A percentile compares a stretch with the other conserved stretches of the same genome.
These are phyloP conservation scores for Claviceps pazoutovae DNA, from an alignment of 2,329 filamentous ascomycete genomes.

Conservation along the genomic window DNA sequence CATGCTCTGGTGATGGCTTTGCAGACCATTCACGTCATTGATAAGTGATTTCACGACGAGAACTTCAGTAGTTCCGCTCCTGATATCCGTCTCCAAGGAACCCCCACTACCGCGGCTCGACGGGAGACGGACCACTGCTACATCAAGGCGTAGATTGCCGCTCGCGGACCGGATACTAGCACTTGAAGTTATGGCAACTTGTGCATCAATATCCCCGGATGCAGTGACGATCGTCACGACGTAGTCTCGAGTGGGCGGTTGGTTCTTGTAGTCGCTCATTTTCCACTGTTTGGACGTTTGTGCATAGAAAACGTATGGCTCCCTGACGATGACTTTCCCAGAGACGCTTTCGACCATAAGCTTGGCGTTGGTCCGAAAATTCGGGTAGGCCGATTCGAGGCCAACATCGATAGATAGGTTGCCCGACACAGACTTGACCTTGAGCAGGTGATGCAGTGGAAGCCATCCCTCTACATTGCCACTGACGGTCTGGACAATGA, in stretches of 20 bases:
- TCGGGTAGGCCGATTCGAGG: neutral
- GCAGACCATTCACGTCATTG: conserved; percentile 20
- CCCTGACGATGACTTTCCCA: neutral
- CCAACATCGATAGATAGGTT: conserved; percentile 13
- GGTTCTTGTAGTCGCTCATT: neutral
- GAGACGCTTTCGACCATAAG: neutral
- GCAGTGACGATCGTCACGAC: neutral
- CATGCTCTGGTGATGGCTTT: conserved; percentile 28
- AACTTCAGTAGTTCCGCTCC: conserved; percentile 28
- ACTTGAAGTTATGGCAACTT: conserved; percentile 25
- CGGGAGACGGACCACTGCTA: conserved; percentile 28
- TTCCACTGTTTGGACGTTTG: neutral
- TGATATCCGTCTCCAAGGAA: conserved; percentile 26
- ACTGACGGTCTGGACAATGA: conserved; percentile 28
- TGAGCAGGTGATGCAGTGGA: conserved; percentile 35
- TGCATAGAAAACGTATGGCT: neutral
- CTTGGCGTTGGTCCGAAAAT: neutral
- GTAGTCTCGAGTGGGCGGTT: neutral
- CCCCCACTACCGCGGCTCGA: conserved; percentile 11
- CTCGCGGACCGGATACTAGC: conserved; percentile 25
- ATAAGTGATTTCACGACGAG: conserved; percentile 8
- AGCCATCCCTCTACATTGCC: conserved; percentile 33
- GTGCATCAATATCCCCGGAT: conserved; percentile 11
- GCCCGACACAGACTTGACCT: conserved; percentile 30
- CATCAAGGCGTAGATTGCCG: conserved; percentile 24